Base-by-base conservation (phyloP, 2,329 filamentous ascomycete species). In the Aotearoamyces nothofagi region DNA sequence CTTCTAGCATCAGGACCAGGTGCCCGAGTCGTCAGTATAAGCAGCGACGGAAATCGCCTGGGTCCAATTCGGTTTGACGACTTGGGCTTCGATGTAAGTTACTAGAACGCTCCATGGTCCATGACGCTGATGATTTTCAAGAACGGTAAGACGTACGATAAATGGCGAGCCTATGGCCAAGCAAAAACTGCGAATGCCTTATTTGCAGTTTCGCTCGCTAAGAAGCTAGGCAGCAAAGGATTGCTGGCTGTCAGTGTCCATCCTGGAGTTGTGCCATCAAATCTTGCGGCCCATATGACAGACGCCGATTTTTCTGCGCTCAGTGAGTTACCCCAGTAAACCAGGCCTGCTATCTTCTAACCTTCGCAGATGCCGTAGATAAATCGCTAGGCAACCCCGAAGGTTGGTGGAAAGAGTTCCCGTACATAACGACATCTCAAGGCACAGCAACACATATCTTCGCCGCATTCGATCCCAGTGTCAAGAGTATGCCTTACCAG, bases 141-240 rank as follows among this genome's bases (percentile, higher is more conserved):
- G 24, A 24, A 31, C 11, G 29, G 29, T n/a, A 27, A 32, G 15
- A 26, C 14, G 15, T 35, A 32, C 16, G 44, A 48, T 4, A 13
- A 34, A 35, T 53, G 41, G 51, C 46, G 46, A 35, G 48, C 52
- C 13, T 60, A 60, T 39, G 55, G 52, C 8, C 54, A 58, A 41
- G 49, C 46, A 39, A 60, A 60, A 40, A 52, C 57, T 6, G 55
- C 52, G 26, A 60, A 58, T 31, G 44, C 59, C 13, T 15, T 34
- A 7, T 31, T 25, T 16, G 11, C 29, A 9, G 16, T 12, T n/a
- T 28, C 15, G 9, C 26, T 35, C 3, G 26, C 33, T 3, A 29
- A 10, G 19, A 30, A 26, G n/a, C 25, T 34, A 11, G 25, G 28
- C 10, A 17, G 20, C 3, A 19, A 15, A 9, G 15, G 14, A 4